Percentiles rank a stretch among this genome's conserved stretches.
These are phyloP conservation scores for Komagataella populi DNA, from an alignment of 805 yeast species.

Conservation along the genomic window DNA sequence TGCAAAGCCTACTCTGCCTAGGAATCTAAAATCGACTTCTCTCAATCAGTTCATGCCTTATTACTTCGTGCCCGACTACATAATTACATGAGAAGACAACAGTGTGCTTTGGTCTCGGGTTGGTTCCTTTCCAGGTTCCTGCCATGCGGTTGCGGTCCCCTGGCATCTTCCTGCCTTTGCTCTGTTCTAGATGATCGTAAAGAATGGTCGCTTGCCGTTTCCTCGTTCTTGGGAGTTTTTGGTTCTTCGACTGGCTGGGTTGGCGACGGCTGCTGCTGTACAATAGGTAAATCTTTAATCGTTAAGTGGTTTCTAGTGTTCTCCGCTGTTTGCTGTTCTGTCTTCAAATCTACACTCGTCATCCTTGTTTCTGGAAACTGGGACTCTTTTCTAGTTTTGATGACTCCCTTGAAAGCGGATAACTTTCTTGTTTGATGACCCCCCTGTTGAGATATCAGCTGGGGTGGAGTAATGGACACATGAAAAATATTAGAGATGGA, in stretches of 20 bases:
- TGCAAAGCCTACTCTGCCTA: no score
- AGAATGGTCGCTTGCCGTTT: neutral
- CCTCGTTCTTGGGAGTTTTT: neutral
- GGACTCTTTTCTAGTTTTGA: neutral
- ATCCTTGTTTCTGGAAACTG: neutral
- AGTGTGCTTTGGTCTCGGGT: neutral
- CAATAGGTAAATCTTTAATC: neutral
- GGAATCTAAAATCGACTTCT: neutral
- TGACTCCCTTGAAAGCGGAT: neutral
- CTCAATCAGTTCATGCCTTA: neutral
- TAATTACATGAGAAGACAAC: neutral
- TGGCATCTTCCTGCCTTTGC: neutral
- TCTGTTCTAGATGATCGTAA: neutral
- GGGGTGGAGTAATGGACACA: constrained; percentile 15
- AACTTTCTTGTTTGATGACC: neutral
- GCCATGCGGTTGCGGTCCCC: neutral
- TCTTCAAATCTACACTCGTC: neutral
- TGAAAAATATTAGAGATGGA: constrained; percentile 14
- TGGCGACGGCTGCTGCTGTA: neutral
- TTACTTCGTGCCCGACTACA: neutral
- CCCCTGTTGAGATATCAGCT: constrained; percentile 5
- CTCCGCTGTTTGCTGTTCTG: neutral
- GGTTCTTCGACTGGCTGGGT: neutral
- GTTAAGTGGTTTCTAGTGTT: neutral
- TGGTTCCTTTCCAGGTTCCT: neutral